A percentile compares a stretch with the other conserved stretches of the same genome.
Evolutionary conservation across 2,329 filamentous ascomycete genomes (phyloP).

Genomic region (Claviceps africana): DNA sequence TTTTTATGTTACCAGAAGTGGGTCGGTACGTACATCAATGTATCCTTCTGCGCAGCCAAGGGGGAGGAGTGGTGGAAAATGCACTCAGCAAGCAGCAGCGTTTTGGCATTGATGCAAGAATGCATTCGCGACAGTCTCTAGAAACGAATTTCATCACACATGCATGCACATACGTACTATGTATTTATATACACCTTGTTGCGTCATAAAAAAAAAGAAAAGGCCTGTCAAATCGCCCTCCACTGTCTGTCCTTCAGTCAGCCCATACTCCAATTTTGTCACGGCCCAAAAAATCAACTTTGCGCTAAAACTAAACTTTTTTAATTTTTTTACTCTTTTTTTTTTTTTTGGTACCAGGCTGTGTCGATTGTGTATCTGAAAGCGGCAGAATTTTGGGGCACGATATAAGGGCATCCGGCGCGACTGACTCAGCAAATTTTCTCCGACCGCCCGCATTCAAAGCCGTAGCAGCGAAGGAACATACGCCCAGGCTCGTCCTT

Average conservation of each 20-base stretch:
- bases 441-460: conserved; percentile 20
- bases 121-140: neutral
- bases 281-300: no score
- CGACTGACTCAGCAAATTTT: conserved; percentile 30
- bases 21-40: no score
- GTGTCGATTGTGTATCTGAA: conserved; percentile 26
- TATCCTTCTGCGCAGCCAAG: no score
- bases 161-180: neutral
- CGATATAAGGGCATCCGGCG: conserved; percentile 24
- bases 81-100: neutral
- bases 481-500: conserved; percentile 5
- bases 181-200: no score
- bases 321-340: no score
- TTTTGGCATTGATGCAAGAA: neutral
- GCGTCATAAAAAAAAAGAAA: neutral
- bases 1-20: no score
- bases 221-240: neutral
- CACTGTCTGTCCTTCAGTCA: neutral
- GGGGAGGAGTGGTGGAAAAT: neutral
- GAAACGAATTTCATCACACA: neutral
- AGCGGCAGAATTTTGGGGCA: conserved; percentile 23
- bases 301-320: no score
- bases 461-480: conserved; percentile 10
- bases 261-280: neutral
- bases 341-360: conserved; percentile 8